A percentile compares a stretch with the other conserved stretches of the same genome.
These are phyloP conservation scores for Craterostigma plantagineum DNA, from an alignment of 257 asterid genomes.

Conservation along the genomic window DNA sequence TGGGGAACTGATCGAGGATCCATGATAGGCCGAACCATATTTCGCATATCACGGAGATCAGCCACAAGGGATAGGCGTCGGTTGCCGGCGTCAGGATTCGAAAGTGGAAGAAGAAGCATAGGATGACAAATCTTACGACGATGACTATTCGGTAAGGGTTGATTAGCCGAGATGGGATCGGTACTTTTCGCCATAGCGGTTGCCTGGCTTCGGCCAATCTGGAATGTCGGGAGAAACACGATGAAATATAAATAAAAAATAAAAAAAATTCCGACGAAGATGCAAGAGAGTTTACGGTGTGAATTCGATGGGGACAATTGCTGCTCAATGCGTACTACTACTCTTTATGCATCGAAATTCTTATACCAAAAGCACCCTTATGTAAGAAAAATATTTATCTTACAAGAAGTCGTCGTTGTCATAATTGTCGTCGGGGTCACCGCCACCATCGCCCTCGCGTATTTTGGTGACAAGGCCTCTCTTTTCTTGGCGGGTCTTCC, in stretches of 20 bases:
- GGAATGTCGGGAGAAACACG: conserved; percentile 8
- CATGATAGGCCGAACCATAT: conserved; percentile 77
- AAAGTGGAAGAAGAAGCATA: conserved; percentile 61
- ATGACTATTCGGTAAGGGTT: conserved; percentile 72
- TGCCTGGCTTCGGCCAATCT: conserved; percentile 79
- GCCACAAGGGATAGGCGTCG: conserved; percentile 68
- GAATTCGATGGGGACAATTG: too few species aligned
- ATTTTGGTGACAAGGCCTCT: conserved; percentile 40
- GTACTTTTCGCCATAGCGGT: conserved; percentile 75
- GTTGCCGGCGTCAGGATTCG: conserved; percentile 54
- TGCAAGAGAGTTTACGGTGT: too few species aligned
- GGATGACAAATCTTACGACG: conserved; percentile 39
- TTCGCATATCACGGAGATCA: conserved; percentile 69
- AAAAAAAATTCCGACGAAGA: neutral
- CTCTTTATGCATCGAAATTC: too few species aligned
- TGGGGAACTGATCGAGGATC: conserved; percentile 86
- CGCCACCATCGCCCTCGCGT: conserved; percentile 22
- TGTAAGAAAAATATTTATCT: conserved; percentile 1
- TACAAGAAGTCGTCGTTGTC: conserved; percentile 52
- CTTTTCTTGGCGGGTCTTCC: conserved; percentile 71
- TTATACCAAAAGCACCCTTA: too few species aligned
- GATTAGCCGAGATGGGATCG: conserved; percentile 55
- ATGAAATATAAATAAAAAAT: neutral
- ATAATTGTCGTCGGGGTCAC: conserved; percentile 13
- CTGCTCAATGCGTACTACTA: too few species aligned